These are phyloP conservation scores for Zizania latifolia DNA, from an alignment of 176 grass and related monocot genomes.

Conservation along the genomic window DNA sequence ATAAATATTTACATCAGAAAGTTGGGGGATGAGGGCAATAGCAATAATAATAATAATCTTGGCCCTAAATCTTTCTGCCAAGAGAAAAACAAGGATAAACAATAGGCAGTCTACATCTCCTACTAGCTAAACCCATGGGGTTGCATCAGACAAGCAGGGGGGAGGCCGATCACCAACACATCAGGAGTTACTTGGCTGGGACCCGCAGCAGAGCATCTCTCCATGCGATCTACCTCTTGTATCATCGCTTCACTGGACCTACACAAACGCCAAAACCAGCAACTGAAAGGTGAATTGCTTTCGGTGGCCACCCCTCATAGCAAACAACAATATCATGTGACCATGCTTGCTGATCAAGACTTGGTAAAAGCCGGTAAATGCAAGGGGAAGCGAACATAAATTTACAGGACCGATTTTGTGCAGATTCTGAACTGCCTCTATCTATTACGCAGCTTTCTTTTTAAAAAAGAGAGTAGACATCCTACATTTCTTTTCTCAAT, in stretches of 20 bases:
- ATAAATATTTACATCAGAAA: constrained; percentile 53
- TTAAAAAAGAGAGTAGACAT: not conserved
- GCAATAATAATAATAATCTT: constrained; percentile 3
- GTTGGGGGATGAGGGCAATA: not conserved
- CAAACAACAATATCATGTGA: constrained; percentile 24
- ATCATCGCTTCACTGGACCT: constrained; percentile 36
- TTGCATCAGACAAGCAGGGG: constrained; percentile 5
- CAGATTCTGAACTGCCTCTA: too few species aligned
- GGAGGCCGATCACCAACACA: constrained; percentile 6
- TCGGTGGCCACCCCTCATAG: not conserved
- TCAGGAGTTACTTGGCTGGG: constrained; percentile 35
- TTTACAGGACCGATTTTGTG: not conserved
- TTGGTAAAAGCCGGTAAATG: not conserved
- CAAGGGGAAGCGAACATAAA: not conserved
- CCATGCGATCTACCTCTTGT: constrained; percentile 15
- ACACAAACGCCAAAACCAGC: constrained; percentile 26
- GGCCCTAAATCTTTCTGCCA: constrained; percentile 36
- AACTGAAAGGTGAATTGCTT: constrained; percentile 31
- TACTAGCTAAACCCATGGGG: constrained; percentile 29
- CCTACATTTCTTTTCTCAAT: not conserved
- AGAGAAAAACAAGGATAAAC: constrained; percentile 8
- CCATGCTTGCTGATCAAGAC: constrained; percentile 10
- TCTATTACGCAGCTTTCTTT: not conserved
- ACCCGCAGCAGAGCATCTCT: not conserved
- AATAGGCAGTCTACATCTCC: constrained; percentile 28